A percentile compares a stretch with the other conserved stretches of the same genome.
Evolutionary conservation across 129 eudicot species (phyloP).

Genomic region (carrot (Daucus carota)): DH1_v3.0 NC_030388.2:23832501-23833000

Average conservation of each 20-base stretch:
- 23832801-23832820: neutral
- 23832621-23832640: constrained; percentile 68
- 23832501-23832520: neutral
- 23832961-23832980: neutral
- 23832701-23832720: neutral
- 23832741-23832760: neutral
- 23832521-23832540: neutral
- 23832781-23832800: neutral
- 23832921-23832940: neutral
- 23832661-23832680: neutral
- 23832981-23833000: neutral
- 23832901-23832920: neutral
- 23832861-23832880: neutral
- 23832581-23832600: constrained; percentile 98
- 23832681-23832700: neutral
- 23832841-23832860: neutral
- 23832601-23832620: constrained; percentile 83
- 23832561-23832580: constrained; percentile 75
- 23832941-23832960: neutral
- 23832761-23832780: neutral
- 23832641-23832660: constrained; percentile 14
- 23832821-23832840: neutral
- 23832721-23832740: neutral
- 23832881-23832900: neutral
- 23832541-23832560: constrained; percentile 25